phyloP scores from a whole-genome alignment of 2,329 filamentous ascomycete genomes.

The Fusarium piperis region DNA sequence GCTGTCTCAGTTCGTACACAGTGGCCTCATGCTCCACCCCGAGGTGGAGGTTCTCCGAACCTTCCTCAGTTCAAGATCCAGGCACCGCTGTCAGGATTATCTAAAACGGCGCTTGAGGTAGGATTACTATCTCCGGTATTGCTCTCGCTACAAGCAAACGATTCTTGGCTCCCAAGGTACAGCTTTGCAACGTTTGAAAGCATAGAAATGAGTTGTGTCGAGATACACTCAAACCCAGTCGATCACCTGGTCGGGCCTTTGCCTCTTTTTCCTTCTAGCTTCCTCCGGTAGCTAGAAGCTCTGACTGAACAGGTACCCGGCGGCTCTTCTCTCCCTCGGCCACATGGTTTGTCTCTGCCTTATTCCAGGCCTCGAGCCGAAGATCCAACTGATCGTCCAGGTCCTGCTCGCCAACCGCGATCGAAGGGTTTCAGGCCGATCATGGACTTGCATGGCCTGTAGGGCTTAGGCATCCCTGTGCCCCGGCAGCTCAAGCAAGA shows the following conservation, averaged over 20 bases:
- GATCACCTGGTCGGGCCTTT: not conserved
- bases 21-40: constrained; percentile 28
- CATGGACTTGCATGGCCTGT: not conserved
- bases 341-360: not conserved
- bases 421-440: constrained; percentile 16
- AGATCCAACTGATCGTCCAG: constrained; percentile 1
- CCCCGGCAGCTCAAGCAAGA: not conserved
- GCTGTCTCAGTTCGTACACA: constrained; percentile 5
- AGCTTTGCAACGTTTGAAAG: not conserved
- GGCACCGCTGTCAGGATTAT: constrained; percentile 22
- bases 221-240: not conserved
- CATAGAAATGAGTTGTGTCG: not conserved
- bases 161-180: not conserved
- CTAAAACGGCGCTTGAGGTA: constrained; percentile 18
- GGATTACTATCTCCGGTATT: not conserved
- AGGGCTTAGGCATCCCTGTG: constrained; percentile 1
- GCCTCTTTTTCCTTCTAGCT: not conserved
- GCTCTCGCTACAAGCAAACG: not conserved
- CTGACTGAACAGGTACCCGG: not conserved
- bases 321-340: not conserved
- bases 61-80: constrained; percentile 9
- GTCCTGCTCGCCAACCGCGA: not conserved
- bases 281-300: not conserved
- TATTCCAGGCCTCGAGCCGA: not conserved
- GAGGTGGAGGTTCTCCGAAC: constrained; percentile 21